These are phyloP conservation scores for Clavispora phyllophila DNA, from an alignment of 805 yeast genomes.

Conservation along the genomic window DNA sequence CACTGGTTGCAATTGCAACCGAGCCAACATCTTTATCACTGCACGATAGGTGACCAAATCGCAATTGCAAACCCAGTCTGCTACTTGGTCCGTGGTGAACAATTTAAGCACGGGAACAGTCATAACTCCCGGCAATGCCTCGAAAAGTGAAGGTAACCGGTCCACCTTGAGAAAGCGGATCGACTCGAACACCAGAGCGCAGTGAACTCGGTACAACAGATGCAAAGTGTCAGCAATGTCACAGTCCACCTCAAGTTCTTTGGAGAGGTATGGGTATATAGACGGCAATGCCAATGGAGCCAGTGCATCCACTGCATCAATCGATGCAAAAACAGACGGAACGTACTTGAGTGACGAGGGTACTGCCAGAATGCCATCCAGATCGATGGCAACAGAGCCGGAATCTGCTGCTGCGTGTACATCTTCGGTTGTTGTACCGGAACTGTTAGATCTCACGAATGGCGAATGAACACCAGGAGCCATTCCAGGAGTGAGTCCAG, in stretches of 20 bases:
- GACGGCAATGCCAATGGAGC: conserved; percentile 27
- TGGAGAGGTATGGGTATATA: conserved; percentile 40
- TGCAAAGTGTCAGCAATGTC: conserved; percentile 61
- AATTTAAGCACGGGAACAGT: conserved; percentile 61
- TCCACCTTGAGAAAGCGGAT: conserved; percentile 64
- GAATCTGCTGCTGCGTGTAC: neutral
- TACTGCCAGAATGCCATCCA: neutral
- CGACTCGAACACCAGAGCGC: conserved; percentile 58
- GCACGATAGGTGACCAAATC: conserved; percentile 58
- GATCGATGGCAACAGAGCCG: neutral
- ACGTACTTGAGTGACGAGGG: conserved; percentile 21
- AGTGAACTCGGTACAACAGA: conserved; percentile 59
- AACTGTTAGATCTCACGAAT: neutral
- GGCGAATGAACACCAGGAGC: neutral
- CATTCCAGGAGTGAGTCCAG: neutral
- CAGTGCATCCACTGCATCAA: conserved; percentile 15
- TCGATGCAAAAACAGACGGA: conserved; percentile 24
- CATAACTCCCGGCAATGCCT: conserved; percentile 48
- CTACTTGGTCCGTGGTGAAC: conserved; percentile 42
- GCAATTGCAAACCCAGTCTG: conserved; percentile 63
- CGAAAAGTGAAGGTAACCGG: conserved; percentile 49
- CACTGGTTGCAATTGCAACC: conserved; percentile 52
- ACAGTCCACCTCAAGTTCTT: conserved; percentile 35
- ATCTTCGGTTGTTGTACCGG: neutral
- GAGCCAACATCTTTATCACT: conserved; percentile 55